Evolutionary conservation across 1,284 basidiomycete species (phyloP).

Genomic region (Cutaneotrichosporon sp.): DNA sequence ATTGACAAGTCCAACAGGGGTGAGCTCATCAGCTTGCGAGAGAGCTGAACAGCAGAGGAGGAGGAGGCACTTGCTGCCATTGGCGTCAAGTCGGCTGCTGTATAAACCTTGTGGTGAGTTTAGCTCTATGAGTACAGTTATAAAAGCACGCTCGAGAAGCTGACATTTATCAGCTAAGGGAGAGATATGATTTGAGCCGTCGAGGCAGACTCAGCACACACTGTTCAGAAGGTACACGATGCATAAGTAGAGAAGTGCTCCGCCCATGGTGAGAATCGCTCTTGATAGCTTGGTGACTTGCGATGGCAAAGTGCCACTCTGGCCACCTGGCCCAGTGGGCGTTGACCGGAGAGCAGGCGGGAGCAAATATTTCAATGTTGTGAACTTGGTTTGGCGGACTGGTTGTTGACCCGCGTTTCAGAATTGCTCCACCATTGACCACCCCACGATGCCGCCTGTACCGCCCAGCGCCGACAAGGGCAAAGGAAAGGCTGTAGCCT

Average conservation of each 20-base stretch:
- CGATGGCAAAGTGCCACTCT: too few species aligned
- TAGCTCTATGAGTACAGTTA: too few species aligned
- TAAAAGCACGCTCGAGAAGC: too few species aligned
- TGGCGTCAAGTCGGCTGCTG: neutral
- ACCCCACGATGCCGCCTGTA: slow-evolving; percentile 10
- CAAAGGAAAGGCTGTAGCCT: slow-evolving; percentile 5
- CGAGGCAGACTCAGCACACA: neutral
- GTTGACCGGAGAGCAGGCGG: neutral
- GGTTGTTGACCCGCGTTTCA: neutral
- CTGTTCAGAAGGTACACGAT: too few species aligned
- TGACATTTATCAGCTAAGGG: too few species aligned
- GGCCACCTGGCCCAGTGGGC: neutral
- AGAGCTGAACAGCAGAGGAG: neutral
- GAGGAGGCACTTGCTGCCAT: neutral
- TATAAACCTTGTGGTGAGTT: too few species aligned
- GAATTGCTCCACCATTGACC: neutral
- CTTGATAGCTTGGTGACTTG: too few species aligned
- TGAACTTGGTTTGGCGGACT: too few species aligned
- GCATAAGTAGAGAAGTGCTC: too few species aligned
- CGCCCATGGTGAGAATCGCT: too few species aligned
- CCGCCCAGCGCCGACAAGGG: neutral
- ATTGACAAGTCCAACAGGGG: neutral
- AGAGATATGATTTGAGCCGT: neutral
- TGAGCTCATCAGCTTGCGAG: neutral
- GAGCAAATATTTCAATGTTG: slow-evolving; percentile 9